A percentile compares a stretch with the other conserved stretches of the same genome.
Conservation (phyloP, 1,284 basidiomycete genomes). For the Thecaphora frezii region DNA sequence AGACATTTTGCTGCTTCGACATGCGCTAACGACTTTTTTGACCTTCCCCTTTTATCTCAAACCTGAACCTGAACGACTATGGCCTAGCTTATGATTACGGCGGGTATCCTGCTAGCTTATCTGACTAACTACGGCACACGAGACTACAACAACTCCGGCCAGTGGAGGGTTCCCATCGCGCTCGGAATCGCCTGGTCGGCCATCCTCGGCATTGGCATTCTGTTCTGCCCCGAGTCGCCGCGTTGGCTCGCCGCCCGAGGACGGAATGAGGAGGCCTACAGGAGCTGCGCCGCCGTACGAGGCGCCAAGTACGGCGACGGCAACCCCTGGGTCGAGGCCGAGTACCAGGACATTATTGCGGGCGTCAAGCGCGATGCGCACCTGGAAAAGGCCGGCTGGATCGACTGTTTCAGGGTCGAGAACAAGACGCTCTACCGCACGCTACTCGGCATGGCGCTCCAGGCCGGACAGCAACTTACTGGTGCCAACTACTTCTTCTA, state of each 20-base stretch:
- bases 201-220: constrained; percentile 70
- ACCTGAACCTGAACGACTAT: no score
- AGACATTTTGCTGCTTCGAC: no score
- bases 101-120: constrained; percentile 72
- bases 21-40: neutral
- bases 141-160: constrained; percentile 57
- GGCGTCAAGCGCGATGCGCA: constrained; percentile 34
- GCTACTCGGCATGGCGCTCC: constrained; percentile 67
- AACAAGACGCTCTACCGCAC: constrained; percentile 56
- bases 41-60: no score
- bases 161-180: constrained; percentile 72
- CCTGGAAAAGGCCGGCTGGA: constrained; percentile 30
- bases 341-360: constrained; percentile 53
- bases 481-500: constrained; percentile 65
- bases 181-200: constrained; percentile 72
- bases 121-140: constrained; percentile 54
- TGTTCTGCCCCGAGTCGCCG: constrained; percentile 77
- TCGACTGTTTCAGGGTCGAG: constrained; percentile 50
- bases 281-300: constrained; percentile 66
- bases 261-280: constrained; percentile 65
- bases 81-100: constrained; percentile 69
- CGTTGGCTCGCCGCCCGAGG: constrained; percentile 67
- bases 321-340: constrained; percentile 50
- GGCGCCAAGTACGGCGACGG: constrained; percentile 61
- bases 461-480: constrained; percentile 75